Evolutionary conservation across 2,329 filamentous ascomycete species (phyloP), one percentile per base, ranked within the genome.

Genomic region (Stemphylium beticola): DNA sequence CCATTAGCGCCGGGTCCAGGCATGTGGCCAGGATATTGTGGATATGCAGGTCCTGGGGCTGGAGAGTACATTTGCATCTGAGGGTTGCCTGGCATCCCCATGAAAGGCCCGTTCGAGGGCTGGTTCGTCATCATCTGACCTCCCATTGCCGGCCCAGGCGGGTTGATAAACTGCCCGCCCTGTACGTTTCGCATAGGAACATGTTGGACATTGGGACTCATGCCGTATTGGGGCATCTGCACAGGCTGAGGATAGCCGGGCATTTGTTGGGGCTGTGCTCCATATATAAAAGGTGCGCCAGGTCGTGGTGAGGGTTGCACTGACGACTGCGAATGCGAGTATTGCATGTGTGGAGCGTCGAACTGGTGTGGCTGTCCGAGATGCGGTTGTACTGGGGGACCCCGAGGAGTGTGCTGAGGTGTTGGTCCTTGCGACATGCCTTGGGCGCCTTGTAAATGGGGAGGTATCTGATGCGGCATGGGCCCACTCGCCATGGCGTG

Each of bases 331-430:
- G 90, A 92, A 62, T 88, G 92, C 6, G 90, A 91, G 78, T 95
- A 90, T 63, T 86, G 84, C 90, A 97, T 96, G 46, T 92, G 86
- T 69, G 93, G 91, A 54, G 92, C 90, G 63, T 96, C 93, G 63
- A 87, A 87, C 55, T 87, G 87, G 66, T 88, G 91, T 62, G 87
- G 83, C 37, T 87, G 84, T 5, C 83, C 84, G 61, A 89, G 89
- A 4, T 92, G 90, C 53, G 90, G 89, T 57, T 88, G 87, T 22
- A 83, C 84, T 66, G 92, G 89, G 76, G 92, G 87, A 67, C 89
- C 89, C 73, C 92, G 91, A 15, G 89, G 87, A 17, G 88, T 86
- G 69, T 92, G 91, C 55, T 92, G 88, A 36, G 91, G 86, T 20
- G 88, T 88, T 67, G 87, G 85, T 41, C 88, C 82, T 64, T 87